Evolutionary conservation across 768 basidiomycete genomes (phyloP), one percentile per base, ranked within the genome.

Genomic region (Lentinula detonsa): DNA sequence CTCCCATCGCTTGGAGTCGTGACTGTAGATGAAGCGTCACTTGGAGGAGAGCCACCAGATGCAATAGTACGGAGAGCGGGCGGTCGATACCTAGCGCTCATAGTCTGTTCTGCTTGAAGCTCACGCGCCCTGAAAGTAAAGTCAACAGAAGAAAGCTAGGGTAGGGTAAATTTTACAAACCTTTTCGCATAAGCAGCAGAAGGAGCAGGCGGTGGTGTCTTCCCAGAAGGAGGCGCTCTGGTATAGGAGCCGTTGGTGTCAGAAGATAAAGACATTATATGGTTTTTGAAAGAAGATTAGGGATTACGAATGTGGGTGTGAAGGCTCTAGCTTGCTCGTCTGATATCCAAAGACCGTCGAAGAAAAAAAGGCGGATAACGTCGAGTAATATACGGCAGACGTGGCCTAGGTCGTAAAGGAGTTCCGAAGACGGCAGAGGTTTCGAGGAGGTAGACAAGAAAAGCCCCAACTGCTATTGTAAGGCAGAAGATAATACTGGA

Each of bases 221-320:
- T 94, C 64, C 92, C 92, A 70, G 90, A 88, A 62, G 80, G 74
- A 65, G 89, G 80, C 72, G 83, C 85, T 81, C 90, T 87, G 68
- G 87, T 82, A 84, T 88, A 91, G 77, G 89, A 82, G 79, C 81
- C 80, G 78, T 82, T 85, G 81, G 83, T 88, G 85, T 91, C 89
- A 73, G 83, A 81, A 74, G 91, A 91, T 83, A 93, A 86, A 80
- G 91, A 92, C 91, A 93, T 93, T 90, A 88, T 88, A 89, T 77
- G 75, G 71, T 73, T 78, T 80, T 76, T 74, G 77, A 77, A 78
- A 75, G 78, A 83, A 81, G 84, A 91, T 91, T 92, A 92, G 81
- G 83, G 83, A 93, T 92, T 92, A 92, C 74, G 76, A 75, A 73
- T 71, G 72, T 43, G 56, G 23, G 28, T 39, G 34, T 54, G 53